phyloP scores from a whole-genome alignment of 176 grass and related monocot genomes.

The Oryza brachyantha region DNA sequence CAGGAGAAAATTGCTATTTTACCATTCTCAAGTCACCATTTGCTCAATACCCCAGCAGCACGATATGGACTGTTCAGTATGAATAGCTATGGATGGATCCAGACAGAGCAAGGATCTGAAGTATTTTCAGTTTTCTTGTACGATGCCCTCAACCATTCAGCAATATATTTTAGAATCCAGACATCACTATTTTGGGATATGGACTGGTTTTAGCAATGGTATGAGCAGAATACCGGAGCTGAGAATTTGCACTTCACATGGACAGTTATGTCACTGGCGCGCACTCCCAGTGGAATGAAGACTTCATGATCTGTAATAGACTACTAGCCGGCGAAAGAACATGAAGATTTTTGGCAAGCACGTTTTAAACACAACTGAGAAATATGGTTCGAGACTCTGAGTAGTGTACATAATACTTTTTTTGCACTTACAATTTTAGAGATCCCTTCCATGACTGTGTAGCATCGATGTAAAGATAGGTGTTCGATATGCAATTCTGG shows the following conservation, averaged over 20 bases:
- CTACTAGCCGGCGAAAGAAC: background rate
- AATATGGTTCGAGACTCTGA: conserved; percentile 3
- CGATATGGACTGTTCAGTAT: background rate
- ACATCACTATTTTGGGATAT: conserved; percentile 6
- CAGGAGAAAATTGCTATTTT: too few relatives aligned
- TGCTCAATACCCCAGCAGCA: background rate
- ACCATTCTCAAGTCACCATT: too few relatives aligned
- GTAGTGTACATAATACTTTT: conserved; percentile 20
- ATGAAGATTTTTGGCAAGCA: background rate
- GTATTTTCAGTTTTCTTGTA: background rate
- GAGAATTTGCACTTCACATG: conserved; percentile 10
- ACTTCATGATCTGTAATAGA: background rate
- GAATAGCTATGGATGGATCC: conserved; percentile 12
- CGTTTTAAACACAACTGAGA: background rate
- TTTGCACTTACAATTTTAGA: conserved; percentile 15
- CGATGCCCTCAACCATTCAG: background rate
- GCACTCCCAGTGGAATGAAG: background rate
- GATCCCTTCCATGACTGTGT: background rate
- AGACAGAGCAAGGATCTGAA: conserved; percentile 6
- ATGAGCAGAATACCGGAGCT: background rate
- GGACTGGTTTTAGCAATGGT: background rate
- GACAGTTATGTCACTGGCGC: background rate
- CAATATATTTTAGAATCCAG: conserved; percentile 4
- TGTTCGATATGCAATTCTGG: background rate
- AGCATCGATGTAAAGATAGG: background rate